Evolutionary conservation across 345 rosid species (phyloP).

Genomic region (Eucalyptus polyanthemos): DNA sequence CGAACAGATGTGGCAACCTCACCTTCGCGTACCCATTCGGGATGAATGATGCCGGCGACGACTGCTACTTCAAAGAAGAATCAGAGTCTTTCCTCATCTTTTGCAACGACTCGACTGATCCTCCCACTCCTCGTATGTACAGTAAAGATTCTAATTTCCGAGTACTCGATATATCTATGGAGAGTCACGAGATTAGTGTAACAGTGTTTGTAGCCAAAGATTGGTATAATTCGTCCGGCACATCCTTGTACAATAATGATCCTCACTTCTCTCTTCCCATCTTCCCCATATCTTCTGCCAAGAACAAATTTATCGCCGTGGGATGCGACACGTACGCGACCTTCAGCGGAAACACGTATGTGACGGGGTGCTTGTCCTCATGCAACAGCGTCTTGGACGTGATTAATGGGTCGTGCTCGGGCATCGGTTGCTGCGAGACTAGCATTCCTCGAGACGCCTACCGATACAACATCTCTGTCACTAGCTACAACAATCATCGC

Average conservation of each 20-base stretch:
- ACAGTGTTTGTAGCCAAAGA: neutral
- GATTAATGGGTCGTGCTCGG: neutral
- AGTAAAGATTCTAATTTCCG: neutral
- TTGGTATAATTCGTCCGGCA: neutral
- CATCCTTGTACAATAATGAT: accelerated
- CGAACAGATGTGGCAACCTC: neutral
- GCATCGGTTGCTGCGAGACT: neutral
- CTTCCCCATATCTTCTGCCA: too few species aligned
- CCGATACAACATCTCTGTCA: neutral
- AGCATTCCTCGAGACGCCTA: neutral
- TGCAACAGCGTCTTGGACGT: neutral
- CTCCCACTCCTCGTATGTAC: neutral
- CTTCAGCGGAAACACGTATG: neutral
- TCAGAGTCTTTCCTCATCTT: neutral
- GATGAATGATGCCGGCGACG: neutral
- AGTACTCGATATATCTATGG: neutral
- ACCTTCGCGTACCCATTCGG: neutral
- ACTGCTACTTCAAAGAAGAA: neutral
- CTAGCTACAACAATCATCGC: neutral
- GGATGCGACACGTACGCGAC: too few species aligned
- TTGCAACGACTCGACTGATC: neutral
- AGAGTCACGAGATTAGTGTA: neutral
- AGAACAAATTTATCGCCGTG: too few species aligned
- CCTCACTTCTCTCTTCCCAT: accelerated
- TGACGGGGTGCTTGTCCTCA: neutral